Evolutionary conservation across 768 basidiomycete genomes (phyloP), one percentile per base, ranked within the genome.

Genomic region (Lactarius trivialis): DNA sequence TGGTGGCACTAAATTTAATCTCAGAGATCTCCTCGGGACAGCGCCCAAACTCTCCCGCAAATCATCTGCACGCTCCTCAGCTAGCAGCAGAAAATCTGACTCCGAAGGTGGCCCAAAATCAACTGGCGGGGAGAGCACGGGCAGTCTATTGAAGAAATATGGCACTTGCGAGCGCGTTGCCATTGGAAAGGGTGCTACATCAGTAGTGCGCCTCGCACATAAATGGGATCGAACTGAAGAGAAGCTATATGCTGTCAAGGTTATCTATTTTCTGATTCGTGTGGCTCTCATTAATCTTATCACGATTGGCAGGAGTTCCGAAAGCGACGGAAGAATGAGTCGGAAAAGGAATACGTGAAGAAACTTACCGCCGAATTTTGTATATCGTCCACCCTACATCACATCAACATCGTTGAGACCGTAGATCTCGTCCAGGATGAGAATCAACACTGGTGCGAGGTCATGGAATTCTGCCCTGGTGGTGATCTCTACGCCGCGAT

Each of bases 361-460:
- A 99, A 99, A 75, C 88, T 99, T 69, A 99, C 96, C 7, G 93
- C 96, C 28, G 96, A 98, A 73, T 98, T 98, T 76, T 98, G 95
- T 76, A 98, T 98, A 65, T 95, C 93, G 49, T 97, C 95, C 39
- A 97, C 95, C 1, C 75, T 98, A 32, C 92, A 93, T 72, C 94
- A 96, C 71, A 78, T 85, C 70, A 98, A 98, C 73, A 84, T 98
- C 69, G 95, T 98, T 71, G 95, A 98, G 78, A 99, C 96, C 7
- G 96, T 99, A 61, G 96, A 99, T 74, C 86, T 99, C 62, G 90
- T 99, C n/a, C 97, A 99, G 70, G 97, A 99, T 74, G 96, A 99
- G 76, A 83, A 78, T 65, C 87, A 92, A 65, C 87, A 93, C 71
- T 99, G 96, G 96, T 99, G 96, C 71, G 97, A 98, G 73, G 96